Conservation (phyloP, 2,329 filamentous ascomycete genomes). For the Trichoderma sp. region DNA sequence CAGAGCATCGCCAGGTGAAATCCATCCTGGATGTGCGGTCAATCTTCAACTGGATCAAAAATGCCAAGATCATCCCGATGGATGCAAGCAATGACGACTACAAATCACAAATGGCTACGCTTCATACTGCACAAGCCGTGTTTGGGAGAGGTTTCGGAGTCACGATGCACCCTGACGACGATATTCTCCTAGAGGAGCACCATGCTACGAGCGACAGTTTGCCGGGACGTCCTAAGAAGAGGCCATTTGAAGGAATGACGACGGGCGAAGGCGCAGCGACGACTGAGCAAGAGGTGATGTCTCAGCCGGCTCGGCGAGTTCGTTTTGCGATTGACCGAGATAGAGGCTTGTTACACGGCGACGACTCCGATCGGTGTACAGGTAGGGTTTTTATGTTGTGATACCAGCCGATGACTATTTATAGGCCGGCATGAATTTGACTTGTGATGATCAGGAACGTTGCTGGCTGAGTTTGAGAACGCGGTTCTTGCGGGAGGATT, state of each 20-base stretch:
- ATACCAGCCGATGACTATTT: not conserved
- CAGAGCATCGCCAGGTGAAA: slow-evolving; percentile 59
- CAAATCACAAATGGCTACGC: slow-evolving; percentile 52
- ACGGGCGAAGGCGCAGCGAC: not conserved
- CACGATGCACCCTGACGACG: slow-evolving; percentile 50
- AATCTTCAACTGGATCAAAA: slow-evolving; percentile 63
- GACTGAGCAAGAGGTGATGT: slow-evolving; percentile 28
- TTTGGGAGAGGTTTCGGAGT: slow-evolving; percentile 55
- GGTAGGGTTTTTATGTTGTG: not conserved
- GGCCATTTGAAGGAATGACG: slow-evolving; percentile 29
- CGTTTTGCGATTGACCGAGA: slow-evolving; percentile 37
- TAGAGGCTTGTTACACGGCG: slow-evolving; percentile 17
- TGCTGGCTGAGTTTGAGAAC: not conserved
- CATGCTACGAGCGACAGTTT: slow-evolving; percentile 3
- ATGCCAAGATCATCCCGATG: slow-evolving; percentile 50
- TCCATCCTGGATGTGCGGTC: slow-evolving; percentile 59
- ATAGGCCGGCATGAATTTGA: not conserved
- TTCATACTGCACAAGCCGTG: slow-evolving; percentile 51
- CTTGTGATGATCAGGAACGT: not conserved
- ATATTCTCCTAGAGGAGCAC: slow-evolving; percentile 41
- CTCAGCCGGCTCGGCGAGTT: slow-evolving; percentile 40
- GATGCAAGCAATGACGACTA: slow-evolving; percentile 38
- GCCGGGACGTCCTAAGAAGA: slow-evolving; percentile 32
- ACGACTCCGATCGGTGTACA: slow-evolving; percentile 6
- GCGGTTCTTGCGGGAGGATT: not conserved